Evolutionary conservation across 805 yeast species (phyloP).

Genomic region (Candida adriatica): DNA sequence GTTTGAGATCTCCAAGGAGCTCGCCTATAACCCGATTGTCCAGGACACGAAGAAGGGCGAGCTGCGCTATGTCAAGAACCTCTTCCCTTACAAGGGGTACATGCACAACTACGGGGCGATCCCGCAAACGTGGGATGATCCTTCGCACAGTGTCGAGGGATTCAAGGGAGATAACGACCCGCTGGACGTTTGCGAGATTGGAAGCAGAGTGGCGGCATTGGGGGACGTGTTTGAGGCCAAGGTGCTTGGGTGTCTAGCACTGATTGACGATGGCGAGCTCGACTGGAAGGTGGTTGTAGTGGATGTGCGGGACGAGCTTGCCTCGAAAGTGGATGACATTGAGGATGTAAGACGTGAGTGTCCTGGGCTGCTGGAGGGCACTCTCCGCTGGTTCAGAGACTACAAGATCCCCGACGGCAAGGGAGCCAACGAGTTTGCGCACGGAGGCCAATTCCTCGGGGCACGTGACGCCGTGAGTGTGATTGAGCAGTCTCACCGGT

Average conservation of each 20-base stretch:
- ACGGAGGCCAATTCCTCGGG: slow-evolving; percentile 87
- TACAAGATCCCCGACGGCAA: slow-evolving; percentile 98
- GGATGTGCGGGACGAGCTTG: slow-evolving; percentile 77
- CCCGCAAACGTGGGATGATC: slow-evolving; percentile 61
- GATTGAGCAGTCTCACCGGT: slow-evolving; percentile 72
- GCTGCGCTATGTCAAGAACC: slow-evolving; percentile 91
- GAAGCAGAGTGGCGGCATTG: slow-evolving; percentile 54
- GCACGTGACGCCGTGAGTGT: slow-evolving; percentile 81
- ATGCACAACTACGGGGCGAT: slow-evolving; percentile 98
- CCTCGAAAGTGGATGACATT: slow-evolving; percentile 78
- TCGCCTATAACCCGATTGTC: slow-evolving; percentile 80
- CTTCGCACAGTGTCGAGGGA: slow-evolving; percentile 53
- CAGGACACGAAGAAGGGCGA: slow-evolving; percentile 98
- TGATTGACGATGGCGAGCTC: slow-evolving; percentile 87
- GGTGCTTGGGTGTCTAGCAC: slow-evolving; percentile 89
- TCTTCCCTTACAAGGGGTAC: slow-evolving; percentile 98
- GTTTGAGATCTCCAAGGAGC: slow-evolving; percentile 86
- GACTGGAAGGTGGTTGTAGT: slow-evolving; percentile 92
- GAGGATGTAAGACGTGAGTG: slow-evolving; percentile 85
- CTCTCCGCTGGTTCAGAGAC: slow-evolving; percentile 97
- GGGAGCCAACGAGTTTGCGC: slow-evolving; percentile 95
- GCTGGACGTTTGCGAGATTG: slow-evolving; percentile 78
- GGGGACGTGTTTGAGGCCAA: slow-evolving; percentile 85
- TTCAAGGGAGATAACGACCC: slow-evolving; percentile 79
- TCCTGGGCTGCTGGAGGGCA: slow-evolving; percentile 90